A percentile compares a stretch with the other conserved stretches of the same genome.
These are phyloP conservation scores for Colletotrichum cereale DNA, from an alignment of 2,329 filamentous ascomycete species.

Conservation along the genomic window DNA sequence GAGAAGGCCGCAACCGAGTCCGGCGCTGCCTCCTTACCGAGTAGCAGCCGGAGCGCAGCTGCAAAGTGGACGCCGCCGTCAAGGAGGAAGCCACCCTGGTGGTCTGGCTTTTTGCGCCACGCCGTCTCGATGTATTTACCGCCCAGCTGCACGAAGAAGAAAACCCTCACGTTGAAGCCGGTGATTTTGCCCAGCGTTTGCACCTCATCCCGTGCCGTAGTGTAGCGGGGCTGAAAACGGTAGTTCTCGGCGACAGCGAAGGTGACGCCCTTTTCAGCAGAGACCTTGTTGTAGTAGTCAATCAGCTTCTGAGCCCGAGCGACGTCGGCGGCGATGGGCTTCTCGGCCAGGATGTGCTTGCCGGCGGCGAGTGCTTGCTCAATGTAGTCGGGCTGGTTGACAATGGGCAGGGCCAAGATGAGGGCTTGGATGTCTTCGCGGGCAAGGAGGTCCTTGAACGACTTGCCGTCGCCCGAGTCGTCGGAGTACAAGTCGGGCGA, in stretches of 20 bases:
- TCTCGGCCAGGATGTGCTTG: conserved; percentile 79
- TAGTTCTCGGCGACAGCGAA: conserved; percentile 81
- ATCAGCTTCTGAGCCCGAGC: conserved; percentile 57
- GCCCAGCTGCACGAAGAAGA: conserved; percentile 54
- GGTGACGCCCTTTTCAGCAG: conserved; percentile 50
- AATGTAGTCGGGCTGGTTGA: conserved; percentile 69
- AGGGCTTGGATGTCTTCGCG: conserved; percentile 68
- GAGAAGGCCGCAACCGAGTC: conserved; percentile 68
- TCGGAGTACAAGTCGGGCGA: conserved; percentile 68
- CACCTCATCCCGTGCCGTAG: conserved; percentile 58
- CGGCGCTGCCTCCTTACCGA: conserved; percentile 57
- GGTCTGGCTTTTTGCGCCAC: conserved; percentile 76
- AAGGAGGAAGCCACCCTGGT: conserved; percentile 82
- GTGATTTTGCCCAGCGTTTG: conserved; percentile 61
- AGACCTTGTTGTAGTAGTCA: conserved; percentile 48
- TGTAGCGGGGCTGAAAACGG: conserved; percentile 70
- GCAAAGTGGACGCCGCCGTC: conserved; percentile 82
- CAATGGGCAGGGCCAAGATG: conserved; percentile 73
- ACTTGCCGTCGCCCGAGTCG: conserved; percentile 60
- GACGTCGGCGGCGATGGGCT: conserved; percentile 74
- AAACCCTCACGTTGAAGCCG: conserved; percentile 56
- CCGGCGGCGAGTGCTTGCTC: conserved; percentile 70
- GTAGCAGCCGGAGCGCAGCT: conserved; percentile 71
- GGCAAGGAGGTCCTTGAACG: conserved; percentile 64
- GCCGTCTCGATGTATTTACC: conserved; percentile 40